Base-by-base conservation (phyloP, 2,329 filamentous ascomycete species). In the Colletotrichum sp. region DNA sequence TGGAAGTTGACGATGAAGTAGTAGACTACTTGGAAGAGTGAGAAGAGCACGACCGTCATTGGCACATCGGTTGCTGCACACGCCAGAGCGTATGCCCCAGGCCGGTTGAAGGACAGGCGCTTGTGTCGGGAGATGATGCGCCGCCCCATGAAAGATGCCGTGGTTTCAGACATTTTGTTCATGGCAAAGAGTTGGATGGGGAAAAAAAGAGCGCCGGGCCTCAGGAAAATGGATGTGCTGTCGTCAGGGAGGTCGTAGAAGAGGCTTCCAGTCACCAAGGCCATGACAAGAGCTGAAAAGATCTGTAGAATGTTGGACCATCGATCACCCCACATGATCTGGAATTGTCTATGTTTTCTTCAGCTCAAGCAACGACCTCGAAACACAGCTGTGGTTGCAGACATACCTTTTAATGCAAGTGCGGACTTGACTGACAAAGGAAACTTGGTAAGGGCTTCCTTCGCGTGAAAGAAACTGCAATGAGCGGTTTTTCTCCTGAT, bases 221-320 rank as follows among this genome's bases (percentile, higher is more conserved):
- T 89, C 2, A 88, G 83, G 77, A 87, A 89, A 81, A 93, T 91
- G 1, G 87, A 87, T 4, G 81, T 83, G 0, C 90, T 89, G 2
- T 87, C 86, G 16, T 88, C 77, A 0, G 88, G 86, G 0, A 86
- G 87, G 6, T 87, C 86, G 78, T 85, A 93, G 81, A 91, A 93
- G 63, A 93, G 87, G 2, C 89, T 91, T n/a, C 91, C 91, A 44
- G 93, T 87, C 72, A 93, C 91, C 28, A 93, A 84, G 24, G 90
- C 88, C 83, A 92, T 87, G 79, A 92, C 79, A 57, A 91, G 79
- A 52, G 92, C 86, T 6, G 87, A 86, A 24, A 85, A 79, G 7
- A 87, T 85, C 7, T 85, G 85, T 0, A 88, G 86, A 2, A 86
- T 79, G 0, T 88, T 89, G 0, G 88, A 86, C 0, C 87, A 81